phyloP scores from a whole-genome alignment of 257 asterid genomes.

The Solanum megistacrolobum region DNA sequence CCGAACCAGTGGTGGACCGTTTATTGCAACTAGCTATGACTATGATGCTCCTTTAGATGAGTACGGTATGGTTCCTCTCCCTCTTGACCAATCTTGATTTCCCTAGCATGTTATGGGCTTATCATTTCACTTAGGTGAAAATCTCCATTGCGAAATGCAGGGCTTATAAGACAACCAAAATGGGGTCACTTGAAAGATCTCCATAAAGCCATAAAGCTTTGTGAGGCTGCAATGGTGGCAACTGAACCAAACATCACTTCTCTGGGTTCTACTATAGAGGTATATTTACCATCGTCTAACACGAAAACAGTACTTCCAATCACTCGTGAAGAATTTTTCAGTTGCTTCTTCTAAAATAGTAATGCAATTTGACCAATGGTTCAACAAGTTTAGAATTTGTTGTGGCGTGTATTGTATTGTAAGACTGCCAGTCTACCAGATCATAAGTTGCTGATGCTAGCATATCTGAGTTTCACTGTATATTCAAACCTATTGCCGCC shows the following conservation, averaged over 20 bases:
- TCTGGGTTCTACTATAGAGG: constrained; percentile 64
- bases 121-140: background rate
- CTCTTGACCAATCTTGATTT: background rate
- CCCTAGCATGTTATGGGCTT: background rate
- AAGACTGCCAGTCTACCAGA: background rate
- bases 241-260: constrained; percentile 60
- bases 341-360: background rate
- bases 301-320: background rate
- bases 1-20: constrained; percentile 79
- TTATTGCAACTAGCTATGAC: constrained; percentile 77
- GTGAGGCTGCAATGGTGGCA: constrained; percentile 75
- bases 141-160: constrained; percentile 16
- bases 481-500: background rate
- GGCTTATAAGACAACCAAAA: constrained; percentile 65
- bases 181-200: constrained; percentile 85
- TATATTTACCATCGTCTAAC: background rate
- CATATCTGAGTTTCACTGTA: background rate
- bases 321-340: background rate
- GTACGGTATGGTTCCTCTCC: constrained; percentile 42
- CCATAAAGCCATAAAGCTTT: constrained; percentile 74
- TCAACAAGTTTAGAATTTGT: background rate
- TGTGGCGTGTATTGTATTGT: background rate
- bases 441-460: background rate
- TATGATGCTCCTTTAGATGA: constrained; percentile 97
- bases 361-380: background rate